phyloP scores from a whole-genome alignment of 768 basidiomycete genomes.

The Lactarius indigo region DNA sequence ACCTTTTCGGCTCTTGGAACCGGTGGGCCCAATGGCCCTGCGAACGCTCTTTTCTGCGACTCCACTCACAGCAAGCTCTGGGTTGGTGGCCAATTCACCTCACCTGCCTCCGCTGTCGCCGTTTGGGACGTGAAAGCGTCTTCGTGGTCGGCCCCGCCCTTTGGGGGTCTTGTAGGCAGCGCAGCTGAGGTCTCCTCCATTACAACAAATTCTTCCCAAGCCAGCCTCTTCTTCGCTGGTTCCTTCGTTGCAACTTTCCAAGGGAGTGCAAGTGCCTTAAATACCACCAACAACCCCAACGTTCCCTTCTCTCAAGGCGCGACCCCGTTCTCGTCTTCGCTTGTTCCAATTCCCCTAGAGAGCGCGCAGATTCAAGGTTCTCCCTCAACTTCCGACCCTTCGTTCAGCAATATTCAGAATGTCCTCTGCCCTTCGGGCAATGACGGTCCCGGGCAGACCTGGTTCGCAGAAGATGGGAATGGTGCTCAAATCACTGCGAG shows the following conservation, averaged over 20 bases:
- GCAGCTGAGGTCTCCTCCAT: slow-evolving; percentile 72
- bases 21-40: slow-evolving; percentile 67
- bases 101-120: slow-evolving; percentile 64
- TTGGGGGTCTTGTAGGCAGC: slow-evolving; percentile 75
- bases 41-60: slow-evolving; percentile 81
- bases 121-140: slow-evolving; percentile 60
- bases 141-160: slow-evolving; percentile 76
- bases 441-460: slow-evolving; percentile 76
- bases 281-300: slow-evolving; percentile 77
- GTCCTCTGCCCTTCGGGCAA: slow-evolving; percentile 85
- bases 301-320: slow-evolving; percentile 80
- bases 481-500: slow-evolving; percentile 72
- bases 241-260: slow-evolving; percentile 77
- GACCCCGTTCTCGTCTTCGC: slow-evolving; percentile 83
- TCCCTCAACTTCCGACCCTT: slow-evolving; percentile 56
- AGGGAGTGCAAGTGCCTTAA: slow-evolving; percentile 48
- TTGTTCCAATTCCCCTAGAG: slow-evolving; percentile 73
- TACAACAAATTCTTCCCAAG: slow-evolving; percentile 61
- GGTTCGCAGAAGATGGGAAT: slow-evolving; percentile 76
- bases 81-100: slow-evolving; percentile 74
- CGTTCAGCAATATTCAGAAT: slow-evolving; percentile 60
- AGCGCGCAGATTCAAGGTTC: slow-evolving; percentile 55
- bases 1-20: slow-evolving; percentile 61
- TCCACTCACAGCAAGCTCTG: slow-evolving; percentile 58
- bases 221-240: slow-evolving; percentile 83